These are phyloP conservation scores for Monilinia vaccinii-corymbosi DNA, from an alignment of 2,329 filamentous ascomycete species.

Conservation along the genomic window DNA sequence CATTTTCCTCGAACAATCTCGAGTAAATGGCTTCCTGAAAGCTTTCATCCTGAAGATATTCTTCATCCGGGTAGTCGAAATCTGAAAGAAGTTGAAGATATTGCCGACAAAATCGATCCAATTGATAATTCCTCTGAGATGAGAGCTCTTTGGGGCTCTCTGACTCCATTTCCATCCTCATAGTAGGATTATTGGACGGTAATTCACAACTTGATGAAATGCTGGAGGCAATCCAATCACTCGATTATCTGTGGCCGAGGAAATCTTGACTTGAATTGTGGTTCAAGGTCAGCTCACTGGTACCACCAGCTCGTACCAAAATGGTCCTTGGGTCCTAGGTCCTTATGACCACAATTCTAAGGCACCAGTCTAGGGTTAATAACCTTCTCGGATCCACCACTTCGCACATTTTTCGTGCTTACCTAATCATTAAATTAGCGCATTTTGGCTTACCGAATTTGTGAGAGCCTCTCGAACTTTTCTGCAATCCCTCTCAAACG, in stretches of 20 bases:
- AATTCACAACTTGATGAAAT: constrained; percentile 6
- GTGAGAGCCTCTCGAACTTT: constrained; percentile 11
- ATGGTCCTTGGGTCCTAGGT: accelerated
- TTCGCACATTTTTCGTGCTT: constrained; percentile 16
- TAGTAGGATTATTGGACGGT: neutral
- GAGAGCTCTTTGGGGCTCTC: neutral
- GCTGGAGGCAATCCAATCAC: constrained; percentile 3
- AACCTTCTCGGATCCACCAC: constrained; percentile 11
- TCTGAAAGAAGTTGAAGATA: constrained; percentile 66
- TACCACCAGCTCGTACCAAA: neutral
- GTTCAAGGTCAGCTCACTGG: neutral
- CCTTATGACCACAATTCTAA: neutral
- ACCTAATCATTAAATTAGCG: constrained; percentile 13
- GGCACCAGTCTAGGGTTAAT: constrained; percentile 17
- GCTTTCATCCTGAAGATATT: constrained; percentile 47
- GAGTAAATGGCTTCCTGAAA: constrained; percentile 60
- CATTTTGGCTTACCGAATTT: constrained; percentile 16
- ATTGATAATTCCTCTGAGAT: constrained; percentile 24
- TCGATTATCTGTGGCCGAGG: neutral
- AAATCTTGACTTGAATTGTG: neutral
- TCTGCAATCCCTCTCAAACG: constrained; percentile 17
- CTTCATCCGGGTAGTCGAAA: constrained; percentile 53
- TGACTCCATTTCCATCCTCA: neutral
- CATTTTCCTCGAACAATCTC: constrained; percentile 54
- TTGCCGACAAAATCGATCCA: constrained; percentile 57